Evolutionary conservation across 306 rosid genomes (phyloP), one percentile per base, ranked within the genome.

Genomic region (Ormosia emarginata): DNA sequence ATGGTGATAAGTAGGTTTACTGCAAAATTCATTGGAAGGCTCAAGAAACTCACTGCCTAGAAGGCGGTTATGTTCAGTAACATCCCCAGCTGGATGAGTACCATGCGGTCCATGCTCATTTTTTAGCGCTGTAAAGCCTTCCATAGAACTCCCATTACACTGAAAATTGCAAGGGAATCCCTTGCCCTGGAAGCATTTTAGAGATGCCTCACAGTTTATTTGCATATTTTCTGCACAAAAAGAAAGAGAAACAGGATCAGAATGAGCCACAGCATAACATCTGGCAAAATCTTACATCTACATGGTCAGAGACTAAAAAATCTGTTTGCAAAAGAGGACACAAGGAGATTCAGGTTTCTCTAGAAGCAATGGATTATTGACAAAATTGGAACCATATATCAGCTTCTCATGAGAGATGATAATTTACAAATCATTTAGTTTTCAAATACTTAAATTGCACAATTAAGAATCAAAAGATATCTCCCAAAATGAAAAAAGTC

Each of bases 201-300:
- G 79, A 77, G 97, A 91, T 85, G 94, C 94, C 98, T 92, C 97
- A 18, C 94, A 89, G 85, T 55, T 83, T 85, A 91, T 86, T 90
- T 87, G 92, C 97, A 81, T 88, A 75, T 84, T 85, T 89, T 86
- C 98, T 94, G 97, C 87, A 88, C 50, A 77, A 79, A 81, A 78
- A 67, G 56, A 66, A 32, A 79, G 71, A 84, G 71, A 84, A 78
- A 56, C 70, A 50, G 34, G 69, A 68, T 77, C 43, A 81, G 32
- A 56, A 58, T 67, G 49, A 62, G 79, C 69, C 49, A 29, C 30
- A 61, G 73, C 49, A 68, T 36, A 67, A 37, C 39, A 63, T 53
- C 34, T 74, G 33, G 18, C 64, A 67, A 75, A 79, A 79, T 34
- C 14, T 44, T 33, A 24, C 71, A 34, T 24, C 13, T 59, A 55